Base-by-base conservation (phyloP, 2,329 filamentous ascomycete species). In the Ophiocordyceps polyrhachis-furcata region DNA sequence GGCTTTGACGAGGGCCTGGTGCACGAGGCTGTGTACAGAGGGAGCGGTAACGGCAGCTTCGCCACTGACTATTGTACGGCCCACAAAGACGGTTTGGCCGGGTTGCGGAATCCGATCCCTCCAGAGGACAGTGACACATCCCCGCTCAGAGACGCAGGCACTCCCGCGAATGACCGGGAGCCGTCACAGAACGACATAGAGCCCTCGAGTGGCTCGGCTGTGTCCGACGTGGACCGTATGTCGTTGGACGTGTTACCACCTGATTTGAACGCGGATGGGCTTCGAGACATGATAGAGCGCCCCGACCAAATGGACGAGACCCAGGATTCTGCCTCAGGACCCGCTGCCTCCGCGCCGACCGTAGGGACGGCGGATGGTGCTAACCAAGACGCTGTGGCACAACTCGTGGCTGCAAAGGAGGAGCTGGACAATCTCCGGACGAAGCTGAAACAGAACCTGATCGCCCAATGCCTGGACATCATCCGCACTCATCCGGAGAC, bases 401-500 rank as follows among this genome's bases (percentile, higher is more conserved):
- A 52, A 14, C 47, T 54, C 21, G 44, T 54, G 43, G 51, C 50
- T 23, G 53, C 83, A 0, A 70, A 87, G 46, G 84, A 95, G 47
- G 81, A 87, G 50, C 68, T 98, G 7, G 84, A 94, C 49, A 73
- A 74, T 31, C 74, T 84, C 58, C 79, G 91, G 41, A 69, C 73
- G 5, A 72, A 70, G n/a, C 68, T 96, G 38, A 76, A 85, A 37
- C 70, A 76, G 19, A 80, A 84, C 46, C 64, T 96, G 45, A 88
- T 96, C 47, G 88, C 95, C 53, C 82, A 86, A 47, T 93, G 84
- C 51, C 68, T 98, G 20, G 88, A 95, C 54, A 79, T 96, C 31
- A 79, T 98, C 44, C 83, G 89, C 58, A 80, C 81, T 35, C 88
- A 96, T 53, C 81, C 88, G 14, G 79, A 84, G 52, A 79, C 89